phyloP scores from a whole-genome alignment of 2,329 filamentous ascomycete species.

The Bertia moriformis region DNA sequence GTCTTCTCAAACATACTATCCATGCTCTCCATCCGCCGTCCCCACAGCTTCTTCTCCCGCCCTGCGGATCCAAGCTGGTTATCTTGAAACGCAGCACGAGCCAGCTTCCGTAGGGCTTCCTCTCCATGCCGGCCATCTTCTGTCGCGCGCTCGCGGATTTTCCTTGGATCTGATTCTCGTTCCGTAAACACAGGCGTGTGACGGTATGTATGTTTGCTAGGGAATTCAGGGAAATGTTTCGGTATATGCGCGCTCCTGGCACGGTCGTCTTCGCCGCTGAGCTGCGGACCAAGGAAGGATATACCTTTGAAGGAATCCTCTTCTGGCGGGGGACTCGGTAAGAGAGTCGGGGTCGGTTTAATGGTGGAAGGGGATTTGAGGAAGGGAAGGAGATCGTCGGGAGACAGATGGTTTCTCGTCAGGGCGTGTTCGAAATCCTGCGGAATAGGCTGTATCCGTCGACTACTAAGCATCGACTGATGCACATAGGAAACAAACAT shows the following conservation, averaged over 20 bases:
- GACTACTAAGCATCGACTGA: constrained; percentile 38
- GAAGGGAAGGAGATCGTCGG: constrained; percentile 16
- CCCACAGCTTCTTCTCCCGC: not conserved
- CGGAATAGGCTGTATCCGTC: constrained; percentile 37
- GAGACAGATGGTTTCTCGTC: constrained; percentile 19
- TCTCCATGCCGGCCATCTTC: not conserved
- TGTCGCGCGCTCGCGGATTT: not conserved
- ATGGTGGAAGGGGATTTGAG: constrained; percentile 12
- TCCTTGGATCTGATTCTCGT: not conserved
- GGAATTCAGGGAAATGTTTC: constrained; percentile 1
- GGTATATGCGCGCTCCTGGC: not conserved
- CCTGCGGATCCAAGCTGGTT: not conserved
- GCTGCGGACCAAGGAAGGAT: not conserved
- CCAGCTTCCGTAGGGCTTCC: not conserved
- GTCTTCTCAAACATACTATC: constrained; percentile 1
- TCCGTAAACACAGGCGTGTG: not conserved
- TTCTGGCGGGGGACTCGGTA: constrained; percentile 22
- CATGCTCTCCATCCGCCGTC: not conserved
- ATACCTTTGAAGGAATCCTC: constrained; percentile 5
- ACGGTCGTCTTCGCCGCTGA: not conserved
- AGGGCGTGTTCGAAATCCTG: constrained; percentile 42
- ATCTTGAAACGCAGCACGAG: not conserved
- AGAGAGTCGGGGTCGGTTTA: constrained; percentile 13
- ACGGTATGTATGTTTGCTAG: not conserved
- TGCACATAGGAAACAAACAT: constrained; percentile 35